Evolutionary conservation across 768 basidiomycete genomes (phyloP), one percentile per base, ranked within the genome.

Genomic region (Tylopilus rubrobrunneus): DNA sequence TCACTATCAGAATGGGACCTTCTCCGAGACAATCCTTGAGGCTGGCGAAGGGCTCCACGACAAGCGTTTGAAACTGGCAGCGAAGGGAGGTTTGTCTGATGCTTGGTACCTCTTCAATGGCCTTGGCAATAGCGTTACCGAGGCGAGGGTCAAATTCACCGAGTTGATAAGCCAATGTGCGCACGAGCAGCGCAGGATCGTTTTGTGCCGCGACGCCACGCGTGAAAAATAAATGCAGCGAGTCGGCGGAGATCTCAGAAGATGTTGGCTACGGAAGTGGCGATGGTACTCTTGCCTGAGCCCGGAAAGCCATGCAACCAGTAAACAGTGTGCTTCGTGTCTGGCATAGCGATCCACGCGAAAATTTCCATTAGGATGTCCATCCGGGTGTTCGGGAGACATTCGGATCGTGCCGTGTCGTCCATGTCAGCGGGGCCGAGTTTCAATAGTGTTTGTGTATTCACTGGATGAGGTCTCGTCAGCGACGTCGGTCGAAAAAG

Each of bases 261-360:
- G 27, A 71, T 44, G 48, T 69, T 66, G 34, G 72, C 72, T 12
- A 73, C 51, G 0, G 73, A 74, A 0, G 67, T 74, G 5, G 72
- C 50, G 21, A 73, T 58, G 2, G 72, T 65, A 36, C 72, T 74
- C 60, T 73, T 73, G 11, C 72, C 73, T 6, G 70, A 53, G 17
- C 72, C 72, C 0, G 73, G 71, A 34, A 71, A 64, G 8, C 73
- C 71, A 31, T 68, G 60, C 28, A 73, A 49, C 72, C 73, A 73
- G 34, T 65, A 71, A 8, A 73, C 49, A 19, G 58, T 70, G 4
- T 53, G 29, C 21, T 54, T 53, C 39, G 21, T 15, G 4, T 49
- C 46, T n/a, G 68, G 70, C 23, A 49, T 56, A 25, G 59, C 31
- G 19, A 49, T 55, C 68, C 68, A 70, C 6, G 65, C 45, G 5